Percentiles rank a stretch among this genome's conserved stretches.
These are phyloP conservation scores for Pezicula radicicola DNA, from an alignment of 2,329 filamentous ascomycete genomes.

Conservation along the genomic window DNA sequence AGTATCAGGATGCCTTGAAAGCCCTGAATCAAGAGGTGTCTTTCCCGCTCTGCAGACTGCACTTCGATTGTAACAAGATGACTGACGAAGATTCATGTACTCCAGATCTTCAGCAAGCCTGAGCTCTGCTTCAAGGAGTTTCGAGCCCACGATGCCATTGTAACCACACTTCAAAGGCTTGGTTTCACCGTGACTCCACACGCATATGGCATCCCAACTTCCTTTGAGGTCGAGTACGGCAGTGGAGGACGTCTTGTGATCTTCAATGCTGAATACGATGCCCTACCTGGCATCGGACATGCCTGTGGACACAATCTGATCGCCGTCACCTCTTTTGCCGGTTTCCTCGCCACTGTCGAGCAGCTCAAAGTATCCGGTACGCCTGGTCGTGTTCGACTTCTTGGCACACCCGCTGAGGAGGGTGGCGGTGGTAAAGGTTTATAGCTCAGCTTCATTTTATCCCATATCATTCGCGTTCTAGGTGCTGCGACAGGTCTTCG, in stretches of 20 bases:
- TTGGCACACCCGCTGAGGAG: slow-evolving; percentile 29
- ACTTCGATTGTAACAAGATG: too few species aligned
- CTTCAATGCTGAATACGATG: slow-evolving; percentile 43
- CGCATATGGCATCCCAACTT: slow-evolving; percentile 46
- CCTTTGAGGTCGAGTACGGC: slow-evolving; percentile 45
- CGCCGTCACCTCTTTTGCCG: slow-evolving; percentile 32
- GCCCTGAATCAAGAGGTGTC: too few species aligned
- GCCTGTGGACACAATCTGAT: slow-evolving; percentile 42
- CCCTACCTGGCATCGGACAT: slow-evolving; percentile 40
- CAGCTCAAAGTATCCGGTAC: slow-evolving; percentile 17
- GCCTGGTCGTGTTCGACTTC: slow-evolving; percentile 24
- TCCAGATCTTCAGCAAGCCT: slow-evolving; percentile 38
- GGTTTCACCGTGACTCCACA: slow-evolving; percentile 44
- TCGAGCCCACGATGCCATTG: slow-evolving; percentile 46
- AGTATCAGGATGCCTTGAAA: too few species aligned
- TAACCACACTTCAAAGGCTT: slow-evolving; percentile 36
- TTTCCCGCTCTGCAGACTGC: too few species aligned
- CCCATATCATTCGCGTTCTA: too few species aligned
- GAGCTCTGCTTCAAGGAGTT: slow-evolving; percentile 48
- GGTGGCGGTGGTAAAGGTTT: slow-evolving; percentile 35
- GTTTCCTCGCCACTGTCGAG: slow-evolving; percentile 30
- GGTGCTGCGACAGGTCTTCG: too few species aligned
- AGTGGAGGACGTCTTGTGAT: slow-evolving; percentile 36
- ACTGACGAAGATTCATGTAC: too few species aligned
- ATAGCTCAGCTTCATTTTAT: too few species aligned